These are phyloP conservation scores for Calonectria pseudoreteaudii DNA, from an alignment of 2,329 filamentous ascomycete genomes.

Conservation along the genomic window DNA sequence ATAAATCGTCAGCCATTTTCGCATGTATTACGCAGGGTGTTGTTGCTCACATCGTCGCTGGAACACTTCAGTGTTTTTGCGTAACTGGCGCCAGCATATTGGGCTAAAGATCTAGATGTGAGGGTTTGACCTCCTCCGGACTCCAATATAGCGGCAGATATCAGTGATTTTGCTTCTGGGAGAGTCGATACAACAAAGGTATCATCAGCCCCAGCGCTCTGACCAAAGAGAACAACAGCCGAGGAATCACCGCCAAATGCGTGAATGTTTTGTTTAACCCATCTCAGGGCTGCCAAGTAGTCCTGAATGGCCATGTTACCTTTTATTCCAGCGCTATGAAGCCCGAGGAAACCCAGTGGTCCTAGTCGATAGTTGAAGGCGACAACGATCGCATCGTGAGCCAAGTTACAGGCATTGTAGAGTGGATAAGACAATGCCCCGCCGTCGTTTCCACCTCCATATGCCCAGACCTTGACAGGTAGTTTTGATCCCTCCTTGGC, in stretches of 20 bases:
- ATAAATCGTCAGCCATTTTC: neutral
- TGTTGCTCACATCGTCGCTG: constrained; percentile 13
- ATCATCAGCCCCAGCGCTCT: constrained; percentile 28
- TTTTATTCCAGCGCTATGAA: constrained; percentile 23
- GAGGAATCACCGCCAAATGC: constrained; percentile 54
- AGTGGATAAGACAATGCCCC: constrained; percentile 27
- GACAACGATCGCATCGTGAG: constrained; percentile 43
- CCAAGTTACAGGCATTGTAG: constrained; percentile 35
- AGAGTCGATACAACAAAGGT: constrained; percentile 25
- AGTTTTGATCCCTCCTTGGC: constrained; percentile 6
- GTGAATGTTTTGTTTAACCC: constrained; percentile 31
- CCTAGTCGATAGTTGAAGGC: constrained; percentile 33
- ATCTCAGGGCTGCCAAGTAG: constrained; percentile 22
- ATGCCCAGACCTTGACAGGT: constrained; percentile 35
- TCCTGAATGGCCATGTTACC: constrained; percentile 35
- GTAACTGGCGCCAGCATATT: constrained; percentile 27
- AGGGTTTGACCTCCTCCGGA: constrained; percentile 29
- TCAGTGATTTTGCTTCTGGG: constrained; percentile 17
- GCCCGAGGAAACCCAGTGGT: constrained; percentile 24
- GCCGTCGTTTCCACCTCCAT: constrained; percentile 26
- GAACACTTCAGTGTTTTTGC: constrained; percentile 25
- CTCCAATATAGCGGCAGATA: constrained; percentile 19
- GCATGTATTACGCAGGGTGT: neutral
- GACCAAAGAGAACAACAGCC: constrained; percentile 50
- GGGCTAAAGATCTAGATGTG: constrained; percentile 9